phyloP scores from a whole-genome alignment of 441 rosid species.

The Populus hybrid region DNA sequence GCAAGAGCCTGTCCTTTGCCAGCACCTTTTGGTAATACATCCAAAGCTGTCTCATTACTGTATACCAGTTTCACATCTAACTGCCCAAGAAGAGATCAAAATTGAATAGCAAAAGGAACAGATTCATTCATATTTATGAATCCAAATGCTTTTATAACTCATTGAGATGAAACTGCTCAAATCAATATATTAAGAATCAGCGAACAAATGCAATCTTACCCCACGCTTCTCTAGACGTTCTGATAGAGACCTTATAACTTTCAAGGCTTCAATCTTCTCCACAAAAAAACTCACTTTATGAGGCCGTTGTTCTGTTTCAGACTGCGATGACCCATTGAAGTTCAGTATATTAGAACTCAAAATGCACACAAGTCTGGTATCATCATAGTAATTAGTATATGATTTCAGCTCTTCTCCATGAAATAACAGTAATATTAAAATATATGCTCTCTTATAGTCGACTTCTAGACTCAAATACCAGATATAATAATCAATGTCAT shows the following conservation, averaged over 20 bases:
- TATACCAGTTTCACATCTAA: conserved; percentile 84
- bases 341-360: neutral
- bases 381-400: neutral
- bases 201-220: conserved; percentile 37
- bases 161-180: neutral
- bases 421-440: neutral
- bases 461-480: neutral
- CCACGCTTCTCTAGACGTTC: conserved; percentile 52
- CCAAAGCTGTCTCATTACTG: conserved; percentile 85
- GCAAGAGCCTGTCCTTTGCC: conserved; percentile 97
- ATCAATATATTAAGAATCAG: neutral
- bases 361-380: neutral
- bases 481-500: neutral
- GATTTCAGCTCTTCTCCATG: neutral
- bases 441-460: neutral
- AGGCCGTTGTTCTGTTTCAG: conserved; percentile 77
- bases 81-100: conserved; percentile 36
- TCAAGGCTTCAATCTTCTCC: conserved; percentile 64
- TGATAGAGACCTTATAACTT: conserved; percentile 51
- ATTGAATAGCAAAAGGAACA: neutral
- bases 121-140: neutral
- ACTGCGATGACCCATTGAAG: conserved; percentile 36
- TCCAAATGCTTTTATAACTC: neutral
- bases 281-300: conserved; percentile 87
- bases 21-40: conserved; percentile 84